These are phyloP conservation scores for Aspergillus thermomutatus DNA, from an alignment of 2,329 filamentous ascomycete species.

Conservation along the genomic window DNA sequence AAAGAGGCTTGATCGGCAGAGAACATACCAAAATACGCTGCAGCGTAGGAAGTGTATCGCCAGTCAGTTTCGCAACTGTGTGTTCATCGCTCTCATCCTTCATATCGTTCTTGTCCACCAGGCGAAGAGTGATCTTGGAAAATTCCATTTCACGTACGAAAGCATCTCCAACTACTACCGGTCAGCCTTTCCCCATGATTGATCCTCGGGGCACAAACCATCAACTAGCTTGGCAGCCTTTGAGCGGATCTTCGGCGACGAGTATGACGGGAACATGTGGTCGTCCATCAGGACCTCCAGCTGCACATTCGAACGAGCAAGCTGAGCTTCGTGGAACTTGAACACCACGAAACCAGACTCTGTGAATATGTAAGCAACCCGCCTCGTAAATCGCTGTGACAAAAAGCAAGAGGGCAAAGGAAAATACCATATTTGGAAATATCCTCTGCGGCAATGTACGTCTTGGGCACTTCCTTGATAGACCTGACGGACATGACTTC, in stretches of 20 bases:
- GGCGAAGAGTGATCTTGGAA: conserved; percentile 82
- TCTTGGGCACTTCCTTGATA: conserved; percentile 63
- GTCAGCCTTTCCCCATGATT: conserved; percentile 15
- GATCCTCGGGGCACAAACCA: conserved; percentile 46
- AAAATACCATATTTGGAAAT: conserved; percentile 69
- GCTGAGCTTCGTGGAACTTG: conserved; percentile 84
- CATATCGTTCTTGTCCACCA: conserved; percentile 75
- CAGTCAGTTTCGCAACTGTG: conserved; percentile 75
- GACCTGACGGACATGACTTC: conserved; percentile 46
- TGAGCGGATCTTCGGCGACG: conserved; percentile 70
- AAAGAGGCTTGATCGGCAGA: neutral
- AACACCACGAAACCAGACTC: conserved; percentile 93
- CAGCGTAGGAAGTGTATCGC: conserved; percentile 80
- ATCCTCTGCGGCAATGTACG: conserved; percentile 75
- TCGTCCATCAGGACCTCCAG: conserved; percentile 93
- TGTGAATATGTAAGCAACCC: conserved; percentile 24
- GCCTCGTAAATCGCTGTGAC: neutral
- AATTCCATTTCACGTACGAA: conserved; percentile 97
- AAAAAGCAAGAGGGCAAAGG: neutral
- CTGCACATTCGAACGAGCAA: conserved; percentile 71
- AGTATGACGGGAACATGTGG: conserved; percentile 85
- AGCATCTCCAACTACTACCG: conserved; percentile 68
- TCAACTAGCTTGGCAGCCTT: conserved; percentile 77
- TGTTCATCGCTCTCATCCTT: conserved; percentile 67
- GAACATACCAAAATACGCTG: conserved; percentile 75